phyloP scores from a whole-genome alignment of 73 alveolate species.

The Loxodes magnus region DNA sequence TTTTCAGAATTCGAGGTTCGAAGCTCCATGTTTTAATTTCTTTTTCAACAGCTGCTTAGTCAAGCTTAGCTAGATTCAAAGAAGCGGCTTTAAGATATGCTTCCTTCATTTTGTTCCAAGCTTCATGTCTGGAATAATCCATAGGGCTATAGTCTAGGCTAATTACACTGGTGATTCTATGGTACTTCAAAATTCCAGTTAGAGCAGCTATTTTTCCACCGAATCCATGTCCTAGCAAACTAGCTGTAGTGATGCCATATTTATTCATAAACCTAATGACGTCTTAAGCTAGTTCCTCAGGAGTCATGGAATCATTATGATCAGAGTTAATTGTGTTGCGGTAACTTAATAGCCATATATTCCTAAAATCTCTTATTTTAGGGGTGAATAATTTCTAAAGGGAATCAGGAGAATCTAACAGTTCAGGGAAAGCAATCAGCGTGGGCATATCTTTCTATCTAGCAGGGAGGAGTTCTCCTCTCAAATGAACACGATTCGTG shows the following conservation, averaged over 20 bases:
- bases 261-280: slow-evolving; percentile 52
- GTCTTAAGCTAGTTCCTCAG: slow-evolving; percentile 35
- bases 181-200: slow-evolving; percentile 36
- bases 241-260: slow-evolving; percentile 37
- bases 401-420: slow-evolving; percentile 38
- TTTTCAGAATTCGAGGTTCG: slow-evolving; percentile 23
- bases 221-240: slow-evolving; percentile 60
- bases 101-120: slow-evolving; percentile 28
- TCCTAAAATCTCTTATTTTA: slow-evolving; percentile 32
- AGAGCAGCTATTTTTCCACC: slow-evolving; percentile 66
- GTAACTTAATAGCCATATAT: slow-evolving; percentile 46
- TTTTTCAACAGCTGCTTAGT: slow-evolving; percentile 12
- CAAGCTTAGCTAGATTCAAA: not conserved
- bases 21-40: slow-evolving; percentile 11
- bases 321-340: slow-evolving; percentile 53
- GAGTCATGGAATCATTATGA: slow-evolving; percentile 35
- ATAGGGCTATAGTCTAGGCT: slow-evolving; percentile 58
- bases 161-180: slow-evolving; percentile 57
- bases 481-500: no score
- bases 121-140: slow-evolving; percentile 40
- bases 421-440: slow-evolving; percentile 43
- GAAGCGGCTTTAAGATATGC: not conserved
- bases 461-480: no score
- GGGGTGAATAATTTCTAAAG: slow-evolving; percentile 19
- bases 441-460: slow-evolving; percentile 63